Conservation (phyloP, 1,284 basidiomycete genomes). For the Cryptococcus sp. region DNA sequence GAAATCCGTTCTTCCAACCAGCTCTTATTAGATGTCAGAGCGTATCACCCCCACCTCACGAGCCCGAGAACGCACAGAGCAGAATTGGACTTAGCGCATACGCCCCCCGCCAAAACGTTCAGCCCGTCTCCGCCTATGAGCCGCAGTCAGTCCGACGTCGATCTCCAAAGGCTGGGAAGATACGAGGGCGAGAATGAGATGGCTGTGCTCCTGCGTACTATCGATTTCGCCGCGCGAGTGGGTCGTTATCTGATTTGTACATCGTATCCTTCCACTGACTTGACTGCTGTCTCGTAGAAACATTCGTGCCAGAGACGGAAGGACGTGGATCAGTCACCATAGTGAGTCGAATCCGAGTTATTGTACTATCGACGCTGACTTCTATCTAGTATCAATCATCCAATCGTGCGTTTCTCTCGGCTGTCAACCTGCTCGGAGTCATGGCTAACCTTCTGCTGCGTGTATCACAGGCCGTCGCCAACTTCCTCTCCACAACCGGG, state of each 20-base stretch:
- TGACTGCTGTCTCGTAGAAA: constrained; percentile 31
- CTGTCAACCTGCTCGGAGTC: background rate
- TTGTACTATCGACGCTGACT: background rate
- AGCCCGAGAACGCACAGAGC: constrained; percentile 3
- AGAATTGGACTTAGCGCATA: constrained; percentile 6
- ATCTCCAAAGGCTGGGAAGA: constrained; percentile 2
- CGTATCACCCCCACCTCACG: too few species aligned
- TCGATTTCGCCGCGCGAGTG: constrained; percentile 52
- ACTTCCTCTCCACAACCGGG: constrained; percentile 47
- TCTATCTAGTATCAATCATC: constrained; percentile 48
- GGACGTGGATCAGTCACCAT: constrained; percentile 51
- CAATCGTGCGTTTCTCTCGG: constrained; percentile 31
- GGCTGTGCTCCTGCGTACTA: constrained; percentile 41
- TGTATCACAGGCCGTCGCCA: constrained; percentile 44
- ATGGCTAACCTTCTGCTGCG: constrained; percentile 1
- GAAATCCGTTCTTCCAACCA: too few species aligned
- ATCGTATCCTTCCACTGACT: background rate
- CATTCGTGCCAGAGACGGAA: constrained; percentile 53
- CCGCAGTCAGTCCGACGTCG: constrained; percentile 10
- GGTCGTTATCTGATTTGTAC: constrained; percentile 15
- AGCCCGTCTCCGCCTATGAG: constrained; percentile 24
- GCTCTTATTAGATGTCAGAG: too few species aligned
- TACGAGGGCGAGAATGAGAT: constrained; percentile 23
- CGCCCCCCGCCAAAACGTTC: constrained; percentile 23
- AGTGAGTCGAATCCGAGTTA: constrained; percentile 31